Base-by-base conservation (phyloP, 352 stramenopile species). In the Pythium phragmiticola region DNA sequence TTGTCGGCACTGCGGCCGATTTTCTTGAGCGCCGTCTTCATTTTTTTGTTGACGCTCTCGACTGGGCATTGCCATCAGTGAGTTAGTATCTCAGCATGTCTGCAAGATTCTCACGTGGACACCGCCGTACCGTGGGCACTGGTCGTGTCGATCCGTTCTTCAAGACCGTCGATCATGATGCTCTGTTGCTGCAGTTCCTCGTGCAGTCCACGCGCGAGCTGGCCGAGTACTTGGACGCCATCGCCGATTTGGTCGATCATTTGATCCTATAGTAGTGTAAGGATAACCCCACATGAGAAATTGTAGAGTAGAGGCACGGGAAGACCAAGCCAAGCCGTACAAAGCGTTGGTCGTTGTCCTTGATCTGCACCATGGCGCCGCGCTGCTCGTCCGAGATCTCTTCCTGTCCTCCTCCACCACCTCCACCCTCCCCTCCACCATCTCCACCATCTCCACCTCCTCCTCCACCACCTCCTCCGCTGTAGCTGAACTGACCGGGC, bases 181-280 rank as follows among this genome's bases (percentile, higher is more conserved):
- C 80, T 87, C 53, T 95, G 86, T 60, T 95, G 84, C 62, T 91
- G 80, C 30, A 95, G 70, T 68, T 95, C 86, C 48, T 95, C 82
- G 56, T 93, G 91, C 21, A 95, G 60, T 39, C 87, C 87, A 23
- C 84, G 80, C 9, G 84, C 86, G 12, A 93, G 72, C 57, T 88
- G 78, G 11, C 82, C 82, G n/a, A 95, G 75, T 34, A 86, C 80
- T 59, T 92, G 80, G 19, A 95, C 86, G 9, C 84, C 84, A 9
- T 75, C 81, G 19, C 86, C 84, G 60, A 95, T 92, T 65, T 95
- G 86, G 19, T 95, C 84, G 48, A 93, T 92, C 50, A 93, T 90
- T 69, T 87, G 77, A 47, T 95, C 86, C 86, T 94, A 65, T 8
- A 6, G 34, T 41, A 64, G 0, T 53, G 11, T 58, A 54, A 21